Conservation (phyloP, 306 rosid species). For the Delonix regia region DNA sequence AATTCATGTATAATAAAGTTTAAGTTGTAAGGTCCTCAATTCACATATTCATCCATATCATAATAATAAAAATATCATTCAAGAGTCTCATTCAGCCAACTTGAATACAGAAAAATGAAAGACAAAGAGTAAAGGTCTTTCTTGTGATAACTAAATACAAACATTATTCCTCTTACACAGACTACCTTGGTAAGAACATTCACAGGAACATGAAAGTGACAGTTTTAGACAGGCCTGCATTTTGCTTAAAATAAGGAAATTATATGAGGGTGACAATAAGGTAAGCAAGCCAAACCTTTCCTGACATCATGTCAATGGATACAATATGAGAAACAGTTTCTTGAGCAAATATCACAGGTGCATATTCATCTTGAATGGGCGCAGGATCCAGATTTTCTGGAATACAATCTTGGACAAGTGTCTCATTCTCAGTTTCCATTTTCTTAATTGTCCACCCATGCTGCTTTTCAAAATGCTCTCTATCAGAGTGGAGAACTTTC, state of each 20-base stretch:
- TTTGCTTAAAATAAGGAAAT: not conserved
- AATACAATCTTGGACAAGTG: conserved; percentile 87
- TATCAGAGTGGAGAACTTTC: conserved; percentile 81
- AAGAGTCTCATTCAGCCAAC: conserved; percentile 16
- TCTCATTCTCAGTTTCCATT: conserved; percentile 90
- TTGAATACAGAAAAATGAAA: conserved; percentile 8
- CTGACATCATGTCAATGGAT: conserved; percentile 99
- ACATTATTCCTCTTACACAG: conserved; percentile 5
- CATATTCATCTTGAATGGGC: conserved; percentile 96
- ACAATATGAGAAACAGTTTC: conserved; percentile 99
- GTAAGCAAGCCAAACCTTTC: conserved; percentile 68
- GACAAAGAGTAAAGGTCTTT: not conserved
- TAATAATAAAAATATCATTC: not conserved
- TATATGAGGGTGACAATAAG: not conserved
- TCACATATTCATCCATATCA: not conserved
- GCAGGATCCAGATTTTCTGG: conserved; percentile 90
- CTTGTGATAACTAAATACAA: conserved; percentile 17
- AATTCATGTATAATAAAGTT: conserved; percentile 1
- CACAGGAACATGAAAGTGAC: conserved; percentile 8
- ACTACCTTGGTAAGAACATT: conserved; percentile 1
- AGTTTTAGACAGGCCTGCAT: conserved; percentile 10
- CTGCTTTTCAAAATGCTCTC: conserved; percentile 75
- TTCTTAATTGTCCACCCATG: conserved; percentile 94
- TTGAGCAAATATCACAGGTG: conserved; percentile 97
- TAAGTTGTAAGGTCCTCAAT: not conserved